Percentiles rank a stretch among this genome's conserved stretches.
These are phyloP conservation scores for Stellera chamaejasme DNA, from an alignment of 345 rosid species.

Conservation along the genomic window DNA sequence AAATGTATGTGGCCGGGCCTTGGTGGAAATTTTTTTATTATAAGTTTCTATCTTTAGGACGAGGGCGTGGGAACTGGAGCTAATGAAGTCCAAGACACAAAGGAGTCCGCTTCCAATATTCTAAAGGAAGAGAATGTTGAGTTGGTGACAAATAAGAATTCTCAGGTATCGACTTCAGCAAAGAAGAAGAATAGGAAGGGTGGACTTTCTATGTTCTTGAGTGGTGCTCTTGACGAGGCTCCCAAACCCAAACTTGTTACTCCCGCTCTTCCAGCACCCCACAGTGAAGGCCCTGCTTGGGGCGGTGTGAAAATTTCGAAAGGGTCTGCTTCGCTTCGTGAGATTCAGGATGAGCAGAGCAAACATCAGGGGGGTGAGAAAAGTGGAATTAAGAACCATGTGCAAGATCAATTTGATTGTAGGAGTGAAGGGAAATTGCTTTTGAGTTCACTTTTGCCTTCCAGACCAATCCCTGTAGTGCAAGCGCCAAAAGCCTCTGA, in stretches of 20 bases:
- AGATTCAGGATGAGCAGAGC: constrained; percentile 87
- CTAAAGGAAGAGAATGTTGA: constrained; percentile 34
- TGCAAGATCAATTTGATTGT: constrained; percentile 27
- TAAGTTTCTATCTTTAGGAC: constrained; percentile 31
- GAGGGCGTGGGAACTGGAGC: constrained; percentile 16
- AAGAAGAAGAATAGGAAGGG: constrained; percentile 91
- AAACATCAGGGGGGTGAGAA: constrained; percentile 32
- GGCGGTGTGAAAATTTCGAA: constrained; percentile 83
- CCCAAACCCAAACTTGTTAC: constrained; percentile 47
- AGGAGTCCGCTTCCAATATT: constrained; percentile 27
- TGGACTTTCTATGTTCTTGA: constrained; percentile 94
- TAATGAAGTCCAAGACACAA: constrained; percentile 20
- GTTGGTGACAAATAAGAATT: constrained; percentile 32
- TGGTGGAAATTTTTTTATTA: not conserved
- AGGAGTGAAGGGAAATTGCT: constrained; percentile 51
- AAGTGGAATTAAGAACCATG: constrained; percentile 28
- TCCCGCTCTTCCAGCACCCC: constrained; percentile 54
- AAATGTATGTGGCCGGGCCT: too few relatives aligned
- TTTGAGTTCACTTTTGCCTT: constrained; percentile 60
- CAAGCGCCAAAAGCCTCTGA: constrained; percentile 42
- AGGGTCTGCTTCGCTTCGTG: constrained; percentile 72
- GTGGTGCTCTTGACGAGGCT: constrained; percentile 85
- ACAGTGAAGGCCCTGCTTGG: constrained; percentile 88
- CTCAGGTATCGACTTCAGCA: constrained; percentile 21
- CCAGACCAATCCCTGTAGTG: constrained; percentile 70